Base-by-base conservation (phyloP, 176 grass and related monocot species). In the Pontederia crassipes region DNA sequence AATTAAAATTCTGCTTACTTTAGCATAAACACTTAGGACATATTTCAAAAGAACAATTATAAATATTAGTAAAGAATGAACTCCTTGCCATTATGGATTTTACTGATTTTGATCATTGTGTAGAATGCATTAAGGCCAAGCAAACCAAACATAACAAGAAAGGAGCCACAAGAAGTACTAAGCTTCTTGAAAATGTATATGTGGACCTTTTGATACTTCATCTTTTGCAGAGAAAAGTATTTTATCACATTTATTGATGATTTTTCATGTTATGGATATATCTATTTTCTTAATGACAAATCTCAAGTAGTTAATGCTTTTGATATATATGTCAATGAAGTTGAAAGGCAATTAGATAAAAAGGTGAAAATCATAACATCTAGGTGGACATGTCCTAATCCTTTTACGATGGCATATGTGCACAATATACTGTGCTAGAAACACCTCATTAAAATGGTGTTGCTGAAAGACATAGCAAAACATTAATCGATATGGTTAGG, bases 41-140 rank as follows among this genome's bases (percentile, higher is more conserved):
- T 59, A 77, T 68, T 61, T 73, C 68, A 48, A 64, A 82, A 48
- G 74, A 82, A 82, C 72, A 40, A 45, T 13, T 67, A 15, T 12
- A 46, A 18, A 68, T 18, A 24, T 13, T 82, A n/a, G 54, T 81
- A 66, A 74, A 59, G 15, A 53, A 24, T 62, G 49, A 82, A 69
- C 66, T 82, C 20, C 56, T 58, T 12, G 8, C 59, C 16, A 58
- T 62, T 10, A 66, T 82, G 58, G 67, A 77, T 49, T 73, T 78
- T 78, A 45, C 4, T 59, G 69, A 74, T 11, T 28, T 45, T 61
- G 56, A 7, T 1, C 0, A 64, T 14, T 82, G 53, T 72, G 54
- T 82, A 28, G 18, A 62, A 12, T 77, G 55, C 15, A 77, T 67
- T 60, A 68, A 77, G 1, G 47, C 47, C 0, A 82, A 46, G 5